These are phyloP conservation scores for Annona cherimola DNA, from an alignment of 164 flowering plant species.

Conservation along the genomic window DNA sequence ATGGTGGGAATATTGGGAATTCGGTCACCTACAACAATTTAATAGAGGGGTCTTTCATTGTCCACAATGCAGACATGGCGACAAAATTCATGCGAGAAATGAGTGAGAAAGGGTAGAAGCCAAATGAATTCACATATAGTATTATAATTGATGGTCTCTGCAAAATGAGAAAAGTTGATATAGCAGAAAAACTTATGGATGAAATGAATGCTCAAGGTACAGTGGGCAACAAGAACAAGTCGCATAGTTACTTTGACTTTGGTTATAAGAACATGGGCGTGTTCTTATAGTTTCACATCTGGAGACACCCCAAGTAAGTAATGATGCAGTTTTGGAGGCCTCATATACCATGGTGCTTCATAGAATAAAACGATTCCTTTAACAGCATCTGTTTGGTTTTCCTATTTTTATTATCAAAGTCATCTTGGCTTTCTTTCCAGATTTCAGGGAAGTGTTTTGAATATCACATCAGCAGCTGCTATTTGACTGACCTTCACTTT, in stretches of 20 bases:
- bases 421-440: background rate
- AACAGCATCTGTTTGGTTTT: background rate
- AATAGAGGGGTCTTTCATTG: conserved; percentile 43
- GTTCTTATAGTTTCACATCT: background rate
- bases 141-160: conserved; percentile 58
- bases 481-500: no score
- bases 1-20: conserved; percentile 24
- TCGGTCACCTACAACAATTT: conserved; percentile 41
- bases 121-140: conserved; percentile 42
- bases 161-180: conserved; percentile 38
- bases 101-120: conserved; percentile 33
- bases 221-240: conserved; percentile 19
- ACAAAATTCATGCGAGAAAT: conserved; percentile 45
- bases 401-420: background rate
- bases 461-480: no score
- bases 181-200: conserved; percentile 51
- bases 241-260: background rate
- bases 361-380: background rate
- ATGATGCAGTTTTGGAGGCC: background rate
- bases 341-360: background rate
- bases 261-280: background rate
- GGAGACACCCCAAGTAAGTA: background rate
- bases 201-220: conserved; percentile 39
- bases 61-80: conserved; percentile 35
- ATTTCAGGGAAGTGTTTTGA: background rate